Evolutionary conservation across 2,329 filamentous ascomycete species (phyloP), one percentile per base, ranked within the genome.

Genomic region (Arthrobotrys entomopaga): DNA sequence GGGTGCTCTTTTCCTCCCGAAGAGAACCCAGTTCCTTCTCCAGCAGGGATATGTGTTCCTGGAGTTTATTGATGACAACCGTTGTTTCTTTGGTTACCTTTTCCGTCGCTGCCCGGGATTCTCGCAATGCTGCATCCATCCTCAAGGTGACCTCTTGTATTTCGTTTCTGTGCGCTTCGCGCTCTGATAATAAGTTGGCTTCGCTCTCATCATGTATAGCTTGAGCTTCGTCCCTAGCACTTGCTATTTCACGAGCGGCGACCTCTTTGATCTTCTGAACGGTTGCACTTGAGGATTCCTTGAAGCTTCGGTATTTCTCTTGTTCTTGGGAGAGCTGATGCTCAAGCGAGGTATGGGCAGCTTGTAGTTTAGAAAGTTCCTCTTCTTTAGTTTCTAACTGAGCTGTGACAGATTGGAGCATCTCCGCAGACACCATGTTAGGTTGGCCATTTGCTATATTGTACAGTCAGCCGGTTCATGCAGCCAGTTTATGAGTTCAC

Each of bases 381-480:
- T 87, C 84, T 20, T 88, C 88, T 76, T 90, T 92, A 72, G 94
- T 89, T 72, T 91, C 89, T 0, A 96, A 81, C 80, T 97, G 90
- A 3, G 85, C 85, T 57, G 92, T 88, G 34, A 99, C 84, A 0
- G 90, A 90, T 80, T 99, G 95, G 2, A 99, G 91, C 42, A 98
- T 84, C 79, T 98, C 92, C 46, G 94, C 87, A n/a, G 96, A 97
- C 42, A 99, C 91, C 2, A 94, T 94, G 79, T 94, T 93, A 77
- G 95, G 89, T 10, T 93, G 83, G 0, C 91, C 91, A 79, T 93
- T 92, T 49, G 89, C 86, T 66, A 93, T 3, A 10, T 34, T 5
- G 85, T 19, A 20, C 7, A 22, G 15, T 26, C 52, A 52, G 56
- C 46, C 6, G 57, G 52, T 38, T 22, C 15, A 49, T 19, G 50